Evolutionary conservation across 176 grass and related monocot genomes (phyloP), one percentile per base, ranked within the genome.

Genomic region (Rhynchospora breviuscula): DNA sequence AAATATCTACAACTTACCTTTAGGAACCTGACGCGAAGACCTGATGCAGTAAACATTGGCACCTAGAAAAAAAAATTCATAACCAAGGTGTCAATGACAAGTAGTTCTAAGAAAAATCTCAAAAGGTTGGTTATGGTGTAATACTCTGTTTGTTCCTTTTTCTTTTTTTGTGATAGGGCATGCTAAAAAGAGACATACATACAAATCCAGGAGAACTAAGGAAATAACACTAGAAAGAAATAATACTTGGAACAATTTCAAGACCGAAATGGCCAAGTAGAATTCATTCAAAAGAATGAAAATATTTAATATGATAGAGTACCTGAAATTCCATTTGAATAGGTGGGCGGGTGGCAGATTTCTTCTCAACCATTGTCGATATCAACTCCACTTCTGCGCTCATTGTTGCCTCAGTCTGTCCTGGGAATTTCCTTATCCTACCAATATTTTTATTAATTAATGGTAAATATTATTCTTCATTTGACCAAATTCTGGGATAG

Each of bases 251-350:
- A 76, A 77, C 5, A 15, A 15, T 31, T 77, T 77, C 21, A 25
- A 7, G 53, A 22, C 56, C 10, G 22, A 75, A 53, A 14, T 23
- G 21, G 15, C 7, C 17, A 17, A 52, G 12, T 14, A 19, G 73
- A 53, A 78, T 57, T 54, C 25, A 40, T 18, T 17, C 73, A 78
- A 78, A 75, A 75, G 14, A 51, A 25, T 21, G 2, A 75, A 51
- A 75, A 11, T 15, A 56, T 18, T 52, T 17, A 77, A 62, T 63
- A 81, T 13, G 21, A 80, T 15, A 14, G 63, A 63, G 59, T 81
- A 98, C 96, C 92, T 95, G 97, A 72, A 99, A 99, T 87, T 99
- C 97, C 97, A 99, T 99, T 67, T 99, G 93, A 85, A 99, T 99
- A 15, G 97, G 97, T 74, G 93, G 93, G 15, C 93, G 92, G 21